Conservation (phyloP, 495 filamentous ascomycete genomes). For the Chaetomium tenue region DNA sequence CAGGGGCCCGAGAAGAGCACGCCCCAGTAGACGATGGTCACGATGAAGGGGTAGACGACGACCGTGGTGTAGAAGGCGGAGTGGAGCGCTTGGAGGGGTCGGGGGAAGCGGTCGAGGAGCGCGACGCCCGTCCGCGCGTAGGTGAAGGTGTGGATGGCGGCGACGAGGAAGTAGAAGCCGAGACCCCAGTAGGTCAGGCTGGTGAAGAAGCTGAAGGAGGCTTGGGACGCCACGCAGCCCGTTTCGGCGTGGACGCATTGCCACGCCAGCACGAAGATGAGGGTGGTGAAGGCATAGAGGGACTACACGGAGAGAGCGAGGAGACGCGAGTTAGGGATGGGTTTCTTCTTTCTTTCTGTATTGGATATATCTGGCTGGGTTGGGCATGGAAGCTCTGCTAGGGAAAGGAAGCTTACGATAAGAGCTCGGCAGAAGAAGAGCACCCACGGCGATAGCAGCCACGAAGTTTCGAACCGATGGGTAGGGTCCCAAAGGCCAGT, state of each 20-base stretch:
- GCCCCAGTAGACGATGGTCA: constrained; percentile 64
- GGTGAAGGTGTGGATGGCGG: constrained; percentile 61
- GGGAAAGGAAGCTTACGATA: constrained; percentile 44
- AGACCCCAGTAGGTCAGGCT: constrained; percentile 75
- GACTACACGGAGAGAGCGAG: constrained; percentile 35
- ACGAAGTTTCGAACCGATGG: constrained; percentile 72
- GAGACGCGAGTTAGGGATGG: background rate
- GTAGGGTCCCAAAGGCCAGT: constrained; percentile 54
- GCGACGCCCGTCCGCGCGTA: constrained; percentile 58
- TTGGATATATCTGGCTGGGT: too few relatives aligned
- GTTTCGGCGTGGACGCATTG: constrained; percentile 38
- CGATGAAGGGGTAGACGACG: constrained; percentile 67
- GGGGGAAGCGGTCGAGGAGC: constrained; percentile 61
- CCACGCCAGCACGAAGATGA: constrained; percentile 67
- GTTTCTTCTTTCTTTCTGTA: background rate
- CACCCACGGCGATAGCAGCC: constrained; percentile 63
- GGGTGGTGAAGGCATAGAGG: constrained; percentile 68
- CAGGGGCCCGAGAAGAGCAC: constrained; percentile 52
- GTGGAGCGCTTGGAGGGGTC: constrained; percentile 63
- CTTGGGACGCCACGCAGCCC: constrained; percentile 36
- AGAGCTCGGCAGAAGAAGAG: constrained; percentile 59
- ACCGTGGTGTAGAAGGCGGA: constrained; percentile 63
- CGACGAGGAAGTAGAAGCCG: constrained; percentile 69
- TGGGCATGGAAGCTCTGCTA: background rate
- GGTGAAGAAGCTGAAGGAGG: constrained; percentile 78